Conservation (phyloP, 2,329 filamentous ascomycete genomes). For the Zymoseptoria passerinii region DNA sequence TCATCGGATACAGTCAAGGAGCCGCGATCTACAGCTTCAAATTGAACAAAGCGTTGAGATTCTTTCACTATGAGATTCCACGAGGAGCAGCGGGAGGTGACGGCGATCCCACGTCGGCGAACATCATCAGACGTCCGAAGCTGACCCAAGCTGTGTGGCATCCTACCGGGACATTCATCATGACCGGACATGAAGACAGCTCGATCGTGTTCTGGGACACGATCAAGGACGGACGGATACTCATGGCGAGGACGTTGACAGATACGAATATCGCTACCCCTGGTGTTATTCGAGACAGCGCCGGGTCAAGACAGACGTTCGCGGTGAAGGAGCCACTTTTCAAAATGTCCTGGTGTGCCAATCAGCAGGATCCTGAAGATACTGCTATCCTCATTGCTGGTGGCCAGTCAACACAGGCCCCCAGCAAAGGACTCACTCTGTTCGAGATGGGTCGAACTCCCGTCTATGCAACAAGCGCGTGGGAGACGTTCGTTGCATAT, state of each 20-base stretch:
- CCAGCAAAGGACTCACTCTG: constrained; percentile 73
- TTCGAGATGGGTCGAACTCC: constrained; percentile 84
- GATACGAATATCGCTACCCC: constrained; percentile 66
- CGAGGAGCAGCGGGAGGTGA: constrained; percentile 74
- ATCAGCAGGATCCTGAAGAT: constrained; percentile 77
- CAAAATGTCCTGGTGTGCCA: constrained; percentile 85
- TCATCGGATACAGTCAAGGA: constrained; percentile 85
- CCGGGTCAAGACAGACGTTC: constrained; percentile 37
- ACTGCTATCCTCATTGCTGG: constrained; percentile 82
- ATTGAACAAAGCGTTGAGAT: constrained; percentile 68
- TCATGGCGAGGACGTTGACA: constrained; percentile 74
- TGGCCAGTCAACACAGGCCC: constrained; percentile 59
- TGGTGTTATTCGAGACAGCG: constrained; percentile 19
- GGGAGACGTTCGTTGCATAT: constrained; percentile 72
- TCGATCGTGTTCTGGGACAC: constrained; percentile 88
- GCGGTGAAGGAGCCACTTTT: constrained; percentile 65
- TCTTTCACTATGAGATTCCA: constrained; percentile 75
- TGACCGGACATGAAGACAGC: constrained; percentile 82
- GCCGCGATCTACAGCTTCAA: constrained; percentile 93
- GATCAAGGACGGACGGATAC: constrained; percentile 67
- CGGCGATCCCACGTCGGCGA: constrained; percentile 54
- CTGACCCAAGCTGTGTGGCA: constrained; percentile 87
- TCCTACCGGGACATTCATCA: constrained; percentile 80
- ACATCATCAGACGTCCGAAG: constrained; percentile 59
- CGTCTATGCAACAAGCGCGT: constrained; percentile 82